A percentile compares a stretch with the other conserved stretches of the same genome.
Conservation (phyloP, 768 basidiomycete genomes). For the Rhodotorula toruloides region DNA sequence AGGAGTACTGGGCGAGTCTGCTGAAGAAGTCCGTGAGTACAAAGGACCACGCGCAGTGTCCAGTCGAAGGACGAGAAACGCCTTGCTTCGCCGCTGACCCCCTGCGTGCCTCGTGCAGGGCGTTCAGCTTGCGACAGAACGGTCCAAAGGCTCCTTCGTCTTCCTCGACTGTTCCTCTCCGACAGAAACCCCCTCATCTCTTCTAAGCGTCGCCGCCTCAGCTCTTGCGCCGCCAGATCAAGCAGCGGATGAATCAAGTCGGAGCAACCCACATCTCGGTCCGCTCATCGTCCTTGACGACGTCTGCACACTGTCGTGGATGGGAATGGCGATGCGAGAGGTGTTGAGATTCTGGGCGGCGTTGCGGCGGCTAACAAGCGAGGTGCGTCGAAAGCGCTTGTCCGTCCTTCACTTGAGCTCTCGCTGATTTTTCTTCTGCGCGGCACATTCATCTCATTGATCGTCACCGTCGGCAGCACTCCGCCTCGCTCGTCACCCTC, state of each 20-base stretch:
- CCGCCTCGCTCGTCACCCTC: constrained; percentile 16
- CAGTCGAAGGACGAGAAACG: not conserved
- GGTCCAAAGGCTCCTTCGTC: not conserved
- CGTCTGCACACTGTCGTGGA: constrained; percentile 25
- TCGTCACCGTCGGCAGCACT: not conserved
- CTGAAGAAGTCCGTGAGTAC: constrained; percentile 19
- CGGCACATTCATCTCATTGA: not conserved
- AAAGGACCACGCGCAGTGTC: not conserved
- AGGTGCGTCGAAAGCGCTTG: not conserved
- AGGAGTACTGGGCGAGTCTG: constrained; percentile 5
- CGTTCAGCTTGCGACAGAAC: constrained; percentile 18
- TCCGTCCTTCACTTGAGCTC: not conserved
- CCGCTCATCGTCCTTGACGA: constrained; percentile 25
- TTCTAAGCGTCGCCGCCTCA: not conserved
- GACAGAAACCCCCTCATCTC: not conserved
- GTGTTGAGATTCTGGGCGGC: constrained; percentile 10
- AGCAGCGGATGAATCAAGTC: not conserved
- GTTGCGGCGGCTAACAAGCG: not conserved
- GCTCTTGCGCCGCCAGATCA: not conserved
- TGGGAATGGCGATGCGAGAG: constrained; percentile 1
- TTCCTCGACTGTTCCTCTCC: constrained; percentile 9
- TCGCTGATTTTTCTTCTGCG: not conserved
- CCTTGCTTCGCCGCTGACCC: not conserved
- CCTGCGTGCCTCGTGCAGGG: constrained; percentile 2
- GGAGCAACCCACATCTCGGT: no score